phyloP scores from a whole-genome alignment of 2,329 filamentous ascomycete genomes.

The Macroventuria anomochaeta region DNA sequence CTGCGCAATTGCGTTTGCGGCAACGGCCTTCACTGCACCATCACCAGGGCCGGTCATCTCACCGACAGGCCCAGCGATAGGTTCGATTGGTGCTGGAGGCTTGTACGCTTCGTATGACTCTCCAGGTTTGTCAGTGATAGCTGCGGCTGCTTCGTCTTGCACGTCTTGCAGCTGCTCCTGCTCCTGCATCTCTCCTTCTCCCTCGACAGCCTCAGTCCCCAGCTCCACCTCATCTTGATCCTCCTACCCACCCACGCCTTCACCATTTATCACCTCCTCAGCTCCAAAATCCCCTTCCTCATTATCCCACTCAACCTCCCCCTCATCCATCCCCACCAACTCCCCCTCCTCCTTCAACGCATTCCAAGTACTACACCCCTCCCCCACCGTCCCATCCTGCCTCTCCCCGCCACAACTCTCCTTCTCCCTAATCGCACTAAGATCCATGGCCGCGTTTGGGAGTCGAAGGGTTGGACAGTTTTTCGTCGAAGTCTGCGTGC shows the following conservation, averaged over 20 bases:
- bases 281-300: neutral
- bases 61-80: neutral
- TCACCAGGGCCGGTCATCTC: neutral
- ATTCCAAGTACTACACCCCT: neutral
- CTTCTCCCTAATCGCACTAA: neutral
- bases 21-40: neutral
- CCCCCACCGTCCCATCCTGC: neutral
- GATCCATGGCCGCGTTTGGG: too few species aligned
- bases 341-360: neutral
- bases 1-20: neutral
- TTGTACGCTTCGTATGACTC: too few species aligned
- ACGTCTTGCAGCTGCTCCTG: neutral
- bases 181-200: neutral
- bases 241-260: neutral
- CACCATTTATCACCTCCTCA: neutral
- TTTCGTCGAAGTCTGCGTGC: neutral
- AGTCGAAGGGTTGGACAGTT: too few species aligned
- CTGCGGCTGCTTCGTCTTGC: neutral
- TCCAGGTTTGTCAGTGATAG: too few species aligned
- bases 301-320: neutral
- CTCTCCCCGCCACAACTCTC: constrained; percentile 6
- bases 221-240: neutral
- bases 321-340: neutral
- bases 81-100: neutral
- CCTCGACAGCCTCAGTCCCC: too few species aligned